Evolutionary conservation across 306 rosid species (phyloP).

Genomic region (Sindora glabra): DNA sequence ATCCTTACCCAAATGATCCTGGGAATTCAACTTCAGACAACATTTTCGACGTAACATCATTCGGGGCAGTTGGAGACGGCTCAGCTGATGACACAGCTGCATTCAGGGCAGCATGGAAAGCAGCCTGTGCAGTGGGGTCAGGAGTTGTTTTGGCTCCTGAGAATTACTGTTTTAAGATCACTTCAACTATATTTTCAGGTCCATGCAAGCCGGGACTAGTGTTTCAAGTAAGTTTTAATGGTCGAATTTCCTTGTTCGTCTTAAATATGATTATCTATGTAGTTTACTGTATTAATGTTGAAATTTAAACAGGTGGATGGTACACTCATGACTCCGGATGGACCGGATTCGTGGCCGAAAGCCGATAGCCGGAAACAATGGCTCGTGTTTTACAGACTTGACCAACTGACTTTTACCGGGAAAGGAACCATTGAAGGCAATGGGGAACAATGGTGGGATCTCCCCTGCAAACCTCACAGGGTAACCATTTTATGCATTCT

Average conservation of each 20-base stretch:
- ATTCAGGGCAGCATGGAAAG: conserved; percentile 81
- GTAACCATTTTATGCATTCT: too few relatives aligned
- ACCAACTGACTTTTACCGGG: conserved; percentile 79
- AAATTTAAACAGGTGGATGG: conserved; percentile 69
- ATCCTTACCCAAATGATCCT: conserved; percentile 62
- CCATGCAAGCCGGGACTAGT: conserved; percentile 92
- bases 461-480: conserved; percentile 98
- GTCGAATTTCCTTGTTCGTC: too few relatives aligned
- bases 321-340: conserved; percentile 82
- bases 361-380: conserved; percentile 66
- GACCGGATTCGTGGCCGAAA: conserved; percentile 80
- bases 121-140: conserved; percentile 74
- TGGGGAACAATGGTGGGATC: conserved; percentile 95
- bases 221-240: conserved; percentile 69
- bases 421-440: conserved; percentile 92
- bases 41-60: conserved; percentile 69
- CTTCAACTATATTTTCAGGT: conserved; percentile 86
- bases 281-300: not conserved
- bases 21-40: conserved; percentile 29
- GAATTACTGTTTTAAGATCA: conserved; percentile 51
- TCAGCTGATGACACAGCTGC: conserved; percentile 73
- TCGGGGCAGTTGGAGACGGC: conserved; percentile 88
- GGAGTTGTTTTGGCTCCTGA: conserved; percentile 67
- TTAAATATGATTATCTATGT: too few relatives aligned
- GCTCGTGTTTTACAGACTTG: conserved; percentile 82